phyloP scores from a whole-genome alignment of 1,139 yeast species.

The Saccharomyces hybrid region DNA sequence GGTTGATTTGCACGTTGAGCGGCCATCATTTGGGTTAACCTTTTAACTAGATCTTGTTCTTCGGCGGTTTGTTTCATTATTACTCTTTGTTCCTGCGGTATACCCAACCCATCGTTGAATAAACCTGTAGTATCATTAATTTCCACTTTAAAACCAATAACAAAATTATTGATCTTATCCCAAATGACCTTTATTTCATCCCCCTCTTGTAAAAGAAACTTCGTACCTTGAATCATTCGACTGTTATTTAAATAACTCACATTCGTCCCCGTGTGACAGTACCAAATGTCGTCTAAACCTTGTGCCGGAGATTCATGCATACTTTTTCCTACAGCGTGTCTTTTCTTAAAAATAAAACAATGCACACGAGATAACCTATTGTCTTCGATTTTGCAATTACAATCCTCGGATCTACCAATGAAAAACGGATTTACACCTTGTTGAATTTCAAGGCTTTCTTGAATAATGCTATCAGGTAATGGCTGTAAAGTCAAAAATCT shows the following conservation, averaged over 20 bases:
- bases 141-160: constrained; percentile 45
- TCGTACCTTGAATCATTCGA: constrained; percentile 53
- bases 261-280: constrained; percentile 71
- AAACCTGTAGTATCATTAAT: constrained; percentile 53
- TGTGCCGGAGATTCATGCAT: constrained; percentile 60
- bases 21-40: constrained; percentile 21
- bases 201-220: constrained; percentile 52
- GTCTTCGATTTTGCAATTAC: constrained; percentile 58
- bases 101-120: constrained; percentile 35
- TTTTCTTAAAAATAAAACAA: constrained; percentile 55
- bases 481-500: constrained; percentile 46
- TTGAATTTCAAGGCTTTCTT: constrained; percentile 46
- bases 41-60: constrained; percentile 18
- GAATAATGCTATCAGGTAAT: constrained; percentile 35
- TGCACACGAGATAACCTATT: constrained; percentile 77
- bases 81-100: constrained; percentile 11
- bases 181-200: constrained; percentile 60
- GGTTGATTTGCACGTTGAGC: constrained; percentile 9
- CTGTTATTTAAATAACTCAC: constrained; percentile 63
- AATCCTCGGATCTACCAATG: constrained; percentile 56
- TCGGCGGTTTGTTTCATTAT: constrained; percentile 20
- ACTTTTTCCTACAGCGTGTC: constrained; percentile 50
- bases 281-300: constrained; percentile 70
- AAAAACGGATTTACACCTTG: constrained; percentile 58
- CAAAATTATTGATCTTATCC: constrained; percentile 46